These are phyloP conservation scores for Trametes punicea DNA, from an alignment of 768 basidiomycete species.

Conservation along the genomic window DNA sequence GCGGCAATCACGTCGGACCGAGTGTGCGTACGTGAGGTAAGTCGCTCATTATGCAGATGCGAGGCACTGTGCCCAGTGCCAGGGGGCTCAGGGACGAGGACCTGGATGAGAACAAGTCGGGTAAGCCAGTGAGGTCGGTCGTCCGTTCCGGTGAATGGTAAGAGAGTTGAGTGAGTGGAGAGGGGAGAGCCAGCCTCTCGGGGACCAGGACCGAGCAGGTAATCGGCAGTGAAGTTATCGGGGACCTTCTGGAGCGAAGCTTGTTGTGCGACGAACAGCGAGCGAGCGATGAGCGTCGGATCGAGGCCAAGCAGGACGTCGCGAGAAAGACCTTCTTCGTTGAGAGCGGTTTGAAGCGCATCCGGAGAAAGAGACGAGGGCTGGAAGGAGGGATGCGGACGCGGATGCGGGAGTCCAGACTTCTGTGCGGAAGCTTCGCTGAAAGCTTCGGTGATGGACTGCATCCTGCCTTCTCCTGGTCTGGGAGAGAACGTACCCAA, in stretches of 20 bases:
- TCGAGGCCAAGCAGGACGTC: constrained; percentile 66
- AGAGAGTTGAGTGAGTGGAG: constrained; percentile 12
- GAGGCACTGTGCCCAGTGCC: constrained; percentile 31
- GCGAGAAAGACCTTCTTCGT: constrained; percentile 64
- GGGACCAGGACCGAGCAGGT: constrained; percentile 34
- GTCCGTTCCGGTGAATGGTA: constrained; percentile 62
- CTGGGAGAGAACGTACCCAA: constrained; percentile 32
- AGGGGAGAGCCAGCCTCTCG: constrained; percentile 4
- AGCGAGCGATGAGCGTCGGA: constrained; percentile 55
- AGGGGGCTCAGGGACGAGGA: constrained; percentile 59
- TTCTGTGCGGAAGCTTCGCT: constrained; percentile 16
- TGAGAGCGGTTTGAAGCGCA: constrained; percentile 49
- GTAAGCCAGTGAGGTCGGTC: constrained; percentile 81
- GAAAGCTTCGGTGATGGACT: constrained; percentile 28
- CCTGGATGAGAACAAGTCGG: constrained; percentile 63
- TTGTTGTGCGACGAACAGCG: constrained; percentile 61
- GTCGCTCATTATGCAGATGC: constrained; percentile 31
- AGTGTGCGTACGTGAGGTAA: constrained; percentile 59
- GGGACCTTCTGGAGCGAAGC: constrained; percentile 45
- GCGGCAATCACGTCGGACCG: constrained; percentile 69
- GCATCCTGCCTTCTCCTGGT: constrained; percentile 26
- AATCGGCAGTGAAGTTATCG: constrained; percentile 49
- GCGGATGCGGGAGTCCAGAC: constrained; percentile 6
- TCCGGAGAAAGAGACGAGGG: constrained; percentile 13
- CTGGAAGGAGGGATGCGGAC: neutral